A percentile compares a stretch with the other conserved stretches of the same genome.
Conservation (phyloP, 371 early-diverging fungal species). For the Mucor circinelloides region DNA sequence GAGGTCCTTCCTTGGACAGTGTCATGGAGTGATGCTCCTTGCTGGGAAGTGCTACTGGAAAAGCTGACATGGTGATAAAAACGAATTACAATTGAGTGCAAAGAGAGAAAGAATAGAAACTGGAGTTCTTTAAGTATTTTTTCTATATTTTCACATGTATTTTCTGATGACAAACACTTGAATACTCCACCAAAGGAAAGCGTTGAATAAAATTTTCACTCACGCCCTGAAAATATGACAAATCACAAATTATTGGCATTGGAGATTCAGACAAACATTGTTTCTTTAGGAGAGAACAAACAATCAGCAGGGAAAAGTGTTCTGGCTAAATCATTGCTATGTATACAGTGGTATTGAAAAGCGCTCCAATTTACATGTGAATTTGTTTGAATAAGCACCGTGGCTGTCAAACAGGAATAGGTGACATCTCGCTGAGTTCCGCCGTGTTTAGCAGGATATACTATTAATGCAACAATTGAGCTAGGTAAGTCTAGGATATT, state of each 20-base stretch:
- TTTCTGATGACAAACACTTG: background rate
- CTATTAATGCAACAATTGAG: no score
- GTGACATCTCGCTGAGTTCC: background rate
- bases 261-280: background rate
- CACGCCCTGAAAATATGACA: background rate
- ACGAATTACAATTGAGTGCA: background rate
- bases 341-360: background rate
- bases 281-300: background rate
- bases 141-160: background rate
- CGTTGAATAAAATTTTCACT: background rate
- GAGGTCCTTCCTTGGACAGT: slow-evolving; percentile 53
- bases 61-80: slow-evolving; percentile 10
- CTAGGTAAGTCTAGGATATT: background rate
- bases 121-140: background rate
- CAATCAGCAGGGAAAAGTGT: background rate
- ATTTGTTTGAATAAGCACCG: background rate
- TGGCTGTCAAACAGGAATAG: background rate
- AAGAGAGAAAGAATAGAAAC: background rate
- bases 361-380: background rate
- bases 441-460: no score
- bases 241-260: background rate
- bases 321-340: background rate
- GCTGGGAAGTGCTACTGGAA: slow-evolving; percentile 43
- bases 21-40: slow-evolving; percentile 46
- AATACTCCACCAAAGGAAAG: background rate